These are phyloP conservation scores for Beauveria scarabaeidicola DNA, from an alignment of 2,329 filamentous ascomycete species.

Conservation along the genomic window DNA sequence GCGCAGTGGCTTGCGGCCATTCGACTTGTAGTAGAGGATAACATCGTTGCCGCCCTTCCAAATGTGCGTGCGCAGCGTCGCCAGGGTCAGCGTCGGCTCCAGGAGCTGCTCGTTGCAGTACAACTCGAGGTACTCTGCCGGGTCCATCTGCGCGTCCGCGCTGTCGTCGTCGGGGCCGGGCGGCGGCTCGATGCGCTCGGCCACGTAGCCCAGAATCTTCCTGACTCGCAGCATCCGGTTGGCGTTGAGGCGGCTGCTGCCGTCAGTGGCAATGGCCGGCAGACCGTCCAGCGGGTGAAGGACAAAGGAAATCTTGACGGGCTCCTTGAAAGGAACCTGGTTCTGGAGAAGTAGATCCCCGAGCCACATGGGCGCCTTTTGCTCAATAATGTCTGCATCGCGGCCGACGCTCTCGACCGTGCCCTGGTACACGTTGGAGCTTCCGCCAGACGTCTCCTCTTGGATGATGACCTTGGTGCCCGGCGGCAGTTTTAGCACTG, in stretches of 20 bases:
- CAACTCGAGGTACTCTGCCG: conserved; percentile 89
- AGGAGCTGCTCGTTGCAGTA: conserved; percentile 82
- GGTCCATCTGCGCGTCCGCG: conserved; percentile 43
- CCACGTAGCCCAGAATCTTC: conserved; percentile 88
- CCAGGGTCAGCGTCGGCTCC: conserved; percentile 80
- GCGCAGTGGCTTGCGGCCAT: conserved; percentile 64
- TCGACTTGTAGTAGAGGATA: conserved; percentile 81
- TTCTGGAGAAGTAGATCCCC: conserved; percentile 83
- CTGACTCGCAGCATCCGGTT: conserved; percentile 94
- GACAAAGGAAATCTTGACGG: conserved; percentile 91
- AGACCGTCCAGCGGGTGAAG: conserved; percentile 71
- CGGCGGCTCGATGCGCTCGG: conserved; percentile 78
- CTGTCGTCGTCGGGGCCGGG: conserved; percentile 45
- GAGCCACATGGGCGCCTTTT: conserved; percentile 82
- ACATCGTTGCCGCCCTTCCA: conserved; percentile 97
- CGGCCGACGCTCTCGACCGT: conserved; percentile 69
- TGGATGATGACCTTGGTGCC: conserved; percentile 61
- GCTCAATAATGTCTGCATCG: conserved; percentile 77
- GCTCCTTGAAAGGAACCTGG: conserved; percentile 75
- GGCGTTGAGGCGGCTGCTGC: conserved; percentile 85
- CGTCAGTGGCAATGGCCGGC: conserved; percentile 67
- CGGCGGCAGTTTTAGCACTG: conserved; percentile 62
- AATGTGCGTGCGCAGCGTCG: conserved; percentile 80
- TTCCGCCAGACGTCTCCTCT: conserved; percentile 58
- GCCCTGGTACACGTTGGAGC: conserved; percentile 82